A percentile compares a stretch with the other conserved stretches of the same genome.
Evolutionary conservation across 257 asterid genomes (phyloP).

Genomic region (Capsicum baccatum): DNA sequence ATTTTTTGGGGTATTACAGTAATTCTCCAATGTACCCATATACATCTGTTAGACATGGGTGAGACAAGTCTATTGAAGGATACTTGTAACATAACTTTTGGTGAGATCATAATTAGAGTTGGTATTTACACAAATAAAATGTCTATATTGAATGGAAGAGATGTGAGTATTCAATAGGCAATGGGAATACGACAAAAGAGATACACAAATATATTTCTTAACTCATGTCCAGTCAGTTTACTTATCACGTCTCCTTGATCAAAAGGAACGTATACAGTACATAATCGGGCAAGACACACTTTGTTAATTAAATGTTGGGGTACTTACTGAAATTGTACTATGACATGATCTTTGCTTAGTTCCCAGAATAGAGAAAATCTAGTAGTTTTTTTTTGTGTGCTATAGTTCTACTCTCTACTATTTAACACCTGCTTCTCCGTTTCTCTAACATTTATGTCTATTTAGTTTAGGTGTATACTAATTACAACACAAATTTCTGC

Average conservation of each 20-base stretch:
- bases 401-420: not conserved
- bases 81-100: not conserved
- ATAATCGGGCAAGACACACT: not conserved
- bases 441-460: no score
- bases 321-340: not conserved
- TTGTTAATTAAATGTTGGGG: not conserved
- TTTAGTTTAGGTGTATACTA: no score
- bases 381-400: not conserved
- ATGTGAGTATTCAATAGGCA: not conserved
- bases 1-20: no score
- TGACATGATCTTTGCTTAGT: not conserved
- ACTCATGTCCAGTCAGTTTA: not conserved
- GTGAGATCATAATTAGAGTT: not conserved
- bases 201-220: not conserved
- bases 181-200: not conserved
- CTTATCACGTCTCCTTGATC: not conserved
- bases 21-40: not conserved
- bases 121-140: not conserved
- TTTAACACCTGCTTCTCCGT: slow-evolving; percentile 16
- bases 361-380: not conserved
- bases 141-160: not conserved
- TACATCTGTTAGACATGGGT: not conserved
- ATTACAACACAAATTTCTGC: no score
- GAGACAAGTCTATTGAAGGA: not conserved
- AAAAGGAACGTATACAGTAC: not conserved